Base-by-base conservation (phyloP, 23 red algal genomes). In the Gracilaria gracilis region DNA sequence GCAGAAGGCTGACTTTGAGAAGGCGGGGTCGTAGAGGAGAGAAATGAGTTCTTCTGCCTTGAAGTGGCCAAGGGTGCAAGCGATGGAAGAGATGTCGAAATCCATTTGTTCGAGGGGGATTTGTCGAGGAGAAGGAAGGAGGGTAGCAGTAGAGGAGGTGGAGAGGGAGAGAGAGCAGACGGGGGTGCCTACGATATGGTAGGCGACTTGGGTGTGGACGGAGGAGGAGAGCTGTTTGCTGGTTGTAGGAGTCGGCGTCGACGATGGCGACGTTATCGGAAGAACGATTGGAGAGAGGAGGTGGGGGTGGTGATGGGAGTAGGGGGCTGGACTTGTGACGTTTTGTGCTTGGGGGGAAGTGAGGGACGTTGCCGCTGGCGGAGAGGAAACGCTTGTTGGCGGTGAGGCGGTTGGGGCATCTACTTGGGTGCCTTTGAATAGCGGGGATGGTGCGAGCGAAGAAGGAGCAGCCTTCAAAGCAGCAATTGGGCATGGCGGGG, bases 51-150 rank as follows among this genome's bases (percentile, higher is more conserved):
- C 66, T 4, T 71, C 14, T 8, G 66, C 66, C 24, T 48, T 48
- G 12, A 8, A 12, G 44, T 71, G 13, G 27, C 66, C 24, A 28
- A 71, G 15, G 9, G 66, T 37, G 66, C 16, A 71, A 3, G 66
- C 66, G 66, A 71, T 71, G 66, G 66, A 71, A 48, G 7, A 48
- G 7, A 48, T n/a, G n/a, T n/a, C n/a, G n/a, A n/a, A n/a, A n/a
- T n/a, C n/a, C n/a, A n/a, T n/a, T n/a, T n/a, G n/a, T n/a, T n/a
- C n/a, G n/a, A n/a, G n/a, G n/a, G n/a, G n/a, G n/a, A n/a, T n/a
- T n/a, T n/a, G n/a, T n/a, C n/a, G n/a, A n/a, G n/a, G n/a, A 48
- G 44, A 12, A 48, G 44, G 12, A 48, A 12, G 44, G 44, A 8
- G 44, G 44, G 44, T 48, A 12, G 44, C 7, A 12, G 44, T 5